Percentiles rank a stretch among this genome's conserved stretches.
Evolutionary conservation across 2,329 filamentous ascomycete species (phyloP).

Genomic region (Aspergillus quadricinctus): DNA sequence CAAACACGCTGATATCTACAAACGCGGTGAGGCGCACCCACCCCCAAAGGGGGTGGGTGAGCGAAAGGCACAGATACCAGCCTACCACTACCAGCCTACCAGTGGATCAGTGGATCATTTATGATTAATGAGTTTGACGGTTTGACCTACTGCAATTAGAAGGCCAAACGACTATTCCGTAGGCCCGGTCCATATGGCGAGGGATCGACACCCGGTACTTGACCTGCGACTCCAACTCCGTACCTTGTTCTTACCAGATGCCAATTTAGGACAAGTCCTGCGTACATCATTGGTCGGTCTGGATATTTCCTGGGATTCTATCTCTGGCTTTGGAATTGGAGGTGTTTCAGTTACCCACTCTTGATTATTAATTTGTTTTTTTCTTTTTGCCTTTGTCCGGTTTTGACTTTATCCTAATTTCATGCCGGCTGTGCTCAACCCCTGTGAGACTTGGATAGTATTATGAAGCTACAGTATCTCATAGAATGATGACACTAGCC

Average conservation of each 20-base stretch:
- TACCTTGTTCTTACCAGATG: constrained; percentile 9
- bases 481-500: not conserved
- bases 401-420: constrained; percentile 3
- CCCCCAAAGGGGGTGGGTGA: no score
- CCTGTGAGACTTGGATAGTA: not conserved
- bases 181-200: not conserved
- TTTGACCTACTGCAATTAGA: constrained; percentile 10
- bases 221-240: not conserved
- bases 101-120: no score
- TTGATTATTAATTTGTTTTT: not conserved
- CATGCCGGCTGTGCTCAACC: not conserved
- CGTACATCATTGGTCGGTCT: constrained; percentile 3
- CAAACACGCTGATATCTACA: no score
- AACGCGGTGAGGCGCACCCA: no score
- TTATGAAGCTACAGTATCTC: not conserved
- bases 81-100: no score
- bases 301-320: not conserved
- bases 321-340: not conserved
- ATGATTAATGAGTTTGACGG: no score
- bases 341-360: constrained; percentile 1
- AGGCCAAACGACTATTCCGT: constrained; percentile 5
- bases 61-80: no score
- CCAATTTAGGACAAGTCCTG: constrained; percentile 1
- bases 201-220: constrained; percentile 1
- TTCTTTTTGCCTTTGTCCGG: not conserved